These are phyloP conservation scores for Porcisia deanei DNA, from an alignment of 208 protist species.

Conservation along the genomic window DNA sequence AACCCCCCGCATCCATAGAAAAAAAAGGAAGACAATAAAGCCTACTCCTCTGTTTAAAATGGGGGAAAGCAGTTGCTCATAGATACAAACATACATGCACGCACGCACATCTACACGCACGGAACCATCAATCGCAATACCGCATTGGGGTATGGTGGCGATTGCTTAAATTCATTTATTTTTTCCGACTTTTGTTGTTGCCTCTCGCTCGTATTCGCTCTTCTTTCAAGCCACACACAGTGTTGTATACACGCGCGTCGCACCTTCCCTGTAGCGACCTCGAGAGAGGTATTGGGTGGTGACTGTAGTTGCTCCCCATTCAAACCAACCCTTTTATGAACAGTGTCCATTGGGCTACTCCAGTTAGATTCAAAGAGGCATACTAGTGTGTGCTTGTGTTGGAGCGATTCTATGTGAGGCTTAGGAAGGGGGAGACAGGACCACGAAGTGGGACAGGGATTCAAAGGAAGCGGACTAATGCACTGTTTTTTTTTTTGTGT, in stretches of 20 bases:
- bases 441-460: neutral
- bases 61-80: neutral
- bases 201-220: neutral
- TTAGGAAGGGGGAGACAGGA: neutral
- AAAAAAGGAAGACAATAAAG: neutral
- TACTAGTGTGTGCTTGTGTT: neutral
- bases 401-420: neutral
- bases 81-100: neutral
- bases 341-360: neutral
- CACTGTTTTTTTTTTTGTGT: neutral
- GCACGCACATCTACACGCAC: neutral
- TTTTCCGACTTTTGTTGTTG: neutral
- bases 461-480: neutral
- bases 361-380: neutral
- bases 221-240: neutral
- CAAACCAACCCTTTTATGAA: neutral
- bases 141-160: too few species aligned
- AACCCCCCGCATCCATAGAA: slow-evolving; percentile 2
- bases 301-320: neutral
- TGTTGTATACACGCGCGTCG: neutral
- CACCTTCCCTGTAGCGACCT: neutral
- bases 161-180: too few species aligned
- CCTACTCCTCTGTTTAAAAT: neutral
- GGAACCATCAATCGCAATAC: too few species aligned
- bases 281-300: slow-evolving; percentile 2